These are phyloP conservation scores for Linaria vulgaris DNA, from an alignment of 257 asterid genomes.

Conservation along the genomic window DNA sequence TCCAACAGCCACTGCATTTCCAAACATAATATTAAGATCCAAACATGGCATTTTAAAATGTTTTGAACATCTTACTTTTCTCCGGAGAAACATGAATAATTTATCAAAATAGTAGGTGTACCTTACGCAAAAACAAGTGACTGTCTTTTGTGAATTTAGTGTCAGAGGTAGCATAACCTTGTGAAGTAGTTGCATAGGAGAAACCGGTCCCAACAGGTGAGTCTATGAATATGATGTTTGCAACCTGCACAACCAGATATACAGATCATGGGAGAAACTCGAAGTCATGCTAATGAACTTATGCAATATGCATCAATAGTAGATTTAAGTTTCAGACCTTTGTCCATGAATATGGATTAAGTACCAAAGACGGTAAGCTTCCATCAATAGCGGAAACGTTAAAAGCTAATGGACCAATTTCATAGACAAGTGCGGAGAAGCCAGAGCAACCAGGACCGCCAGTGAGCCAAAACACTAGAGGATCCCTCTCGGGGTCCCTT, in stretches of 20 bases:
- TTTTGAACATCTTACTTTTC: not conserved
- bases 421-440: slow-evolving; percentile 41
- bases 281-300: no score
- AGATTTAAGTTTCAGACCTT: slow-evolving; percentile 41
- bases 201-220: slow-evolving; percentile 49
- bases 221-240: slow-evolving; percentile 48
- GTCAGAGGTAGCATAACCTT: slow-evolving; percentile 29
- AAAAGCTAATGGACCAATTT: slow-evolving; percentile 59
- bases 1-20: slow-evolving; percentile 48
- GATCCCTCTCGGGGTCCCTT: slow-evolving; percentile 38
- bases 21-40: no score
- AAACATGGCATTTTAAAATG: no score
- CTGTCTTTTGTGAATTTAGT: slow-evolving; percentile 25
- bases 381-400: slow-evolving; percentile 39
- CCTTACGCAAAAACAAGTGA: slow-evolving; percentile 43
- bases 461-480: slow-evolving; percentile 55
- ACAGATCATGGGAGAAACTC: no score
- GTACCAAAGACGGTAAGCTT: slow-evolving; percentile 40
- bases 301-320: no score
- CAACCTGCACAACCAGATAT: slow-evolving; percentile 32
- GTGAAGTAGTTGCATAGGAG: slow-evolving; percentile 37
- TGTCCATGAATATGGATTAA: slow-evolving; percentile 64
- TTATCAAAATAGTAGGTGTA: not conserved
- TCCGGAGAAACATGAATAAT: no score
- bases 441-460: slow-evolving; percentile 86